Conservation (phyloP, 2,329 filamentous ascomycete genomes). For the Juglanconis juglandina region DNA sequence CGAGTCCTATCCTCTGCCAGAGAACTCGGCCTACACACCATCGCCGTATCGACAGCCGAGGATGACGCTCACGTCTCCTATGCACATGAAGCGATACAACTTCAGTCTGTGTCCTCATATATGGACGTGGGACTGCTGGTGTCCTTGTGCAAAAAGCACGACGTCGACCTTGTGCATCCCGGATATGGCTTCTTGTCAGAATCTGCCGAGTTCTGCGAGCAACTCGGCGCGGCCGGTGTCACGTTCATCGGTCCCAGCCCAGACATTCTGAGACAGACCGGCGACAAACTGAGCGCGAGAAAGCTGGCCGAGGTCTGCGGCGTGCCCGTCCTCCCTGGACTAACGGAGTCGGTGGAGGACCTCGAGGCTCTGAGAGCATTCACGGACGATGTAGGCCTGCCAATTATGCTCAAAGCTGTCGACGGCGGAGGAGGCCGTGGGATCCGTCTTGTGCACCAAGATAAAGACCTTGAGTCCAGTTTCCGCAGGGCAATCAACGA, state of each 20-base stretch:
- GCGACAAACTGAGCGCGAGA: constrained; percentile 13
- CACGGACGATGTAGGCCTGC: background rate
- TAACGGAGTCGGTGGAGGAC: background rate
- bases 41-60: constrained; percentile 50
- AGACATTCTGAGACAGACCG: constrained; percentile 3
- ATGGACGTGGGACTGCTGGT: constrained; percentile 5
- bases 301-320: constrained; percentile 1
- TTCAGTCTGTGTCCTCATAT: constrained; percentile 37
- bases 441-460: constrained; percentile 49
- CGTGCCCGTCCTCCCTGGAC: constrained; percentile 4
- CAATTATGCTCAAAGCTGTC: constrained; percentile 51
- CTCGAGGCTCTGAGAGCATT: background rate
- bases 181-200: constrained; percentile 14
- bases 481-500: constrained; percentile 52
- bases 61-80: constrained; percentile 53
- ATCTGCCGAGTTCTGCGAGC: constrained; percentile 6
- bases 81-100: constrained; percentile 46
- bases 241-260: constrained; percentile 6
- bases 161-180: constrained; percentile 9
- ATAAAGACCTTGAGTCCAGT: constrained; percentile 40
- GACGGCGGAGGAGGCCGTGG: constrained; percentile 61
- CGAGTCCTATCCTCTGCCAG: constrained; percentile 58
- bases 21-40: constrained; percentile 55
- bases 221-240: constrained; percentile 2
- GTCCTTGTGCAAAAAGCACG: constrained; percentile 6